Base-by-base conservation (phyloP, 2,329 filamentous ascomycete genomes). In the Elsinoe perseae region DNA sequence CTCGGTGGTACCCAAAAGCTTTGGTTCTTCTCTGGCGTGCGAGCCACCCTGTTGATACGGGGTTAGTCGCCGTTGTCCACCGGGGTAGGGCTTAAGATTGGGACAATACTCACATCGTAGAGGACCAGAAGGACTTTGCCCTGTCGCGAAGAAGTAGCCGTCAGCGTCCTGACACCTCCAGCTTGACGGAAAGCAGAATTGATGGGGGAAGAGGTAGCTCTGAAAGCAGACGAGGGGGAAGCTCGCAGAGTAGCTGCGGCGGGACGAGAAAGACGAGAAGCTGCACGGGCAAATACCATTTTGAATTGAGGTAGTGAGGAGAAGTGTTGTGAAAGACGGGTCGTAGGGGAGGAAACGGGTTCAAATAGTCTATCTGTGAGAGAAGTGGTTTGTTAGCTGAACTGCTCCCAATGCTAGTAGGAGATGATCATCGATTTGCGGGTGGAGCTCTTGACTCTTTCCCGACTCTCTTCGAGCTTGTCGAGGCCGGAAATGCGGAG, bases 111-210 rank as follows among this genome's bases (percentile, higher is more conserved):
- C 76, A 83, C 91, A 76, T 96, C 91, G 80, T 96, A 96, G 66
- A 95, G 82, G 66, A 95, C 88, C 70, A 91, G 80, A 71, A 96
- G 85, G 76, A 96, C 88, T 80, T 96, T 96, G 78, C 91, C 91
- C 90, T 96, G 81, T 76, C 82, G 81, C 65, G 77, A 77, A 63
- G 84, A 78, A 69, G 80, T 79, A 61, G 80, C 79, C 61, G 81
- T 84, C 75, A 85, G 81, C 75, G 76, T 80, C 74, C 80, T 79
- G 70, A 77, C 73, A 65, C 77, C 75, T 70, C 73, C 73, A 60
- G 75, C 66, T 54, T 65, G 71, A 66, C 73, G 72, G 64, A 56
- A 56, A 48, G 62, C 60, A 58, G 43, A 54, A 73, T 63, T 61
- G 44, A 36, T 34, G 21, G 64, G 62, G 44, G 75, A 72, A 60